These are phyloP conservation scores for Syzygium oleosum DNA, from an alignment of 345 rosid species.

Conservation along the genomic window DNA sequence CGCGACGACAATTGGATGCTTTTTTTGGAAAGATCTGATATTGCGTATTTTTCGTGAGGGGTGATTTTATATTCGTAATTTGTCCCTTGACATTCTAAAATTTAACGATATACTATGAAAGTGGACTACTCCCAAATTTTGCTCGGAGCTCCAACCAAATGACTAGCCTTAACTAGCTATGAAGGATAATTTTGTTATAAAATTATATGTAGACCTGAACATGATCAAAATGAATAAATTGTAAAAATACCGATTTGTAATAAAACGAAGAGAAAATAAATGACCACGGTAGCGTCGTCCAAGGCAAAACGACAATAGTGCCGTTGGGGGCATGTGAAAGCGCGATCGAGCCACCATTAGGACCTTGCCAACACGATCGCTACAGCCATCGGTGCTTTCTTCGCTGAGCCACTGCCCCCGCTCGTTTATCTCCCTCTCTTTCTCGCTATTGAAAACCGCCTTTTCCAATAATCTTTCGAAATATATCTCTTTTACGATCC, in stretches of 20 bases:
- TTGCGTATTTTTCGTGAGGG: constrained; percentile 12
- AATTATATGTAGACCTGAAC: too few species aligned
- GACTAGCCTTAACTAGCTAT: background rate
- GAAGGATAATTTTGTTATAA: background rate
- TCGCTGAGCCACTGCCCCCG: background rate
- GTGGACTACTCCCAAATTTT: too few species aligned
- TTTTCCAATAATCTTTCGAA: background rate
- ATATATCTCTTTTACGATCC: background rate
- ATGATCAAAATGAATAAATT: too few species aligned
- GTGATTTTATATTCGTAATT: background rate
- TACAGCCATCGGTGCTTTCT: rapidly evolving
- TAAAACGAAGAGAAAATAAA: too few species aligned
- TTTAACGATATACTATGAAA: background rate
- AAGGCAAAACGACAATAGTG: too few species aligned
- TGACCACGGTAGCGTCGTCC: background rate
- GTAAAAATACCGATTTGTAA: background rate
- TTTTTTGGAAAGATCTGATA: constrained; percentile 28
- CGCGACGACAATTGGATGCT: constrained; percentile 6
- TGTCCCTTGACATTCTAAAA: too few species aligned
- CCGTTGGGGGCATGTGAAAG: background rate
- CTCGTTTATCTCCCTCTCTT: background rate
- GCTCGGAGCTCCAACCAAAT: background rate
- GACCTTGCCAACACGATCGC: too few species aligned
- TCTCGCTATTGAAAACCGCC: background rate
- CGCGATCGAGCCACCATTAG: too few species aligned